Evolutionary conservation across 2,329 filamentous ascomycete genomes (phyloP).

Genomic region (Diaporthe longicolla): DNA sequence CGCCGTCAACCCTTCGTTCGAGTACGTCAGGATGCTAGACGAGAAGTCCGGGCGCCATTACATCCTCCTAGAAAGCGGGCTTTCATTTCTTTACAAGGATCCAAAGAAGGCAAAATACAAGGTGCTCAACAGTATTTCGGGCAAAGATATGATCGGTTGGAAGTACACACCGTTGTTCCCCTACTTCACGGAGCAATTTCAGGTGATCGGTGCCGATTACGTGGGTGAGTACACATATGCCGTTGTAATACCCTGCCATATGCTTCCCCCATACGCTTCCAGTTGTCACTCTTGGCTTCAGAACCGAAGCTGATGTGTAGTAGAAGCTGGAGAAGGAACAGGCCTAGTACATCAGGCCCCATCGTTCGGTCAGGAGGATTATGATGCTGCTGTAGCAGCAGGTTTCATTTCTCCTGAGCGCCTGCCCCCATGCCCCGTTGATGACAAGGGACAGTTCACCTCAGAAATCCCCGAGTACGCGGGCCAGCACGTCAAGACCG

Average conservation of each 20-base stretch:
- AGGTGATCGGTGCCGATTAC: conserved; percentile 77
- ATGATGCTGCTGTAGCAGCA: conserved; percentile 74
- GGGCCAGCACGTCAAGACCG: conserved; percentile 90
- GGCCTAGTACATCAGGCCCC: conserved; percentile 83
- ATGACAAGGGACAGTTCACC: conserved; percentile 81
- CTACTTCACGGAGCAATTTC: conserved; percentile 80
- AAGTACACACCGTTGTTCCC: conserved; percentile 80
- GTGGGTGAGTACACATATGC: conserved; percentile 55
- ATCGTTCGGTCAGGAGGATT: conserved; percentile 84
- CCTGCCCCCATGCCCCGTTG: conserved; percentile 78
- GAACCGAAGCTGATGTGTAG: neutral
- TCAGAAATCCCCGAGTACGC: conserved; percentile 82
- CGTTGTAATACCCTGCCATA: neutral
- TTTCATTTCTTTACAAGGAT: conserved; percentile 81
- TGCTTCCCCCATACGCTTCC: neutral
- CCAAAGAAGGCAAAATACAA: conserved; percentile 83
- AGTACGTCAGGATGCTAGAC: conserved; percentile 83
- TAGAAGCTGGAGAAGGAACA: conserved; percentile 78
- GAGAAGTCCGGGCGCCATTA: conserved; percentile 76
- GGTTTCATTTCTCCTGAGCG: conserved; percentile 75
- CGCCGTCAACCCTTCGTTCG: conserved; percentile 80
- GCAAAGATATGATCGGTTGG: conserved; percentile 78
- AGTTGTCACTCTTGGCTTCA: neutral
- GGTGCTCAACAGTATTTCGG: conserved; percentile 76
- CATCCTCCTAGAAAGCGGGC: conserved; percentile 76